Percentiles rank a stretch among this genome's conserved stretches.
Conservation (phyloP, 192 early-diverging fungal species). For the Coemansia sp. region DNA sequence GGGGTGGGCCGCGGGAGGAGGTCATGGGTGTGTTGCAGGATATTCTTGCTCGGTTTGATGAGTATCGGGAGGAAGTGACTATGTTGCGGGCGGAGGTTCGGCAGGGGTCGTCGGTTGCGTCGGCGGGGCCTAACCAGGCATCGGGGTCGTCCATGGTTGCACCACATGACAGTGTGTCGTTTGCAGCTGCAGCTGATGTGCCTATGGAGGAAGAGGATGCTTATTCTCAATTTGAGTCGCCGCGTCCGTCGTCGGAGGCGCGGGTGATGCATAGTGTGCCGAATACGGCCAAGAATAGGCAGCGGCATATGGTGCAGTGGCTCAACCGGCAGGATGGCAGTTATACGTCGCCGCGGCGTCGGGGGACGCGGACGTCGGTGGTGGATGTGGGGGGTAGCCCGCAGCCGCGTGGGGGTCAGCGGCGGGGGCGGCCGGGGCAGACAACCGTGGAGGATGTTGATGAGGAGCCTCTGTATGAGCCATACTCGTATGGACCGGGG, state of each 20-base stretch:
- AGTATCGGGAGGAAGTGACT: conserved; percentile 26
- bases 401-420: background rate
- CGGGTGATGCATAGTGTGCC: conserved; percentile 10
- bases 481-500: background rate
- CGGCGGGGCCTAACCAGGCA: background rate
- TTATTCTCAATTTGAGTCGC: conserved; percentile 3
- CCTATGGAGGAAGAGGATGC: background rate
- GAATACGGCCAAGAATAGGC: conserved; percentile 14
- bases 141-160: background rate
- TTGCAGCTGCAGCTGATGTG: conserved; percentile 3
- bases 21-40: conserved; percentile 19
- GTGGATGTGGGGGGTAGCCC: background rate
- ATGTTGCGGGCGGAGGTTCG: conserved; percentile 35
- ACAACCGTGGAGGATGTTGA: conserved; percentile 2
- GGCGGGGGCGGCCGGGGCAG: background rate
- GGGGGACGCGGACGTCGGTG: background rate
- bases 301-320: conserved; percentile 38
- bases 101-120: conserved; percentile 3
- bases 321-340: conserved; percentile 8
- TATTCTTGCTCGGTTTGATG: conserved; percentile 25
- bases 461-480: background rate
- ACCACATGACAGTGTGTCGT: conserved; percentile 31
- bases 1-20: conserved; percentile 6
- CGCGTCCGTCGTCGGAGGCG: conserved; percentile 1
- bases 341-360: no score